These are phyloP conservation scores for Rhododendron mucronatum DNA, from an alignment of 148 eudicot genomes.

Conservation along the genomic window DNA sequence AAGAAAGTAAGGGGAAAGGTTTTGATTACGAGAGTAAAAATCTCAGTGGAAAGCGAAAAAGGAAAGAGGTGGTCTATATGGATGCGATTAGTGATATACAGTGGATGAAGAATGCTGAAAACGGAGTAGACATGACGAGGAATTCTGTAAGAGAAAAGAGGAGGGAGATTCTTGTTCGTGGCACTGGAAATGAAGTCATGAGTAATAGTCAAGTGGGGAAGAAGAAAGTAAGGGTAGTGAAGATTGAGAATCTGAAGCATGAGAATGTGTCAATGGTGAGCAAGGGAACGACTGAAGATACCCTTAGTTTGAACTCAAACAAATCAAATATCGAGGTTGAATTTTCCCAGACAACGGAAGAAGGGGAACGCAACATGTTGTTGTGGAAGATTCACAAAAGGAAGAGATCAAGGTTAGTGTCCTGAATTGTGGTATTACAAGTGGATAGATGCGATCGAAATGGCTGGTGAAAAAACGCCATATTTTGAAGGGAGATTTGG, in stretches of 20 bases:
- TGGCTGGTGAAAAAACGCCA: neutral
- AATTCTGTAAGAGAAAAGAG: constrained; percentile 34
- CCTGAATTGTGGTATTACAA: constrained; percentile 26
- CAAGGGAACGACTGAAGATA: constrained; percentile 59
- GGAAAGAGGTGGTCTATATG: constrained; percentile 82
- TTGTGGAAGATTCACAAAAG: constrained; percentile 74
- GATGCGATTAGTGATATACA: constrained; percentile 70
- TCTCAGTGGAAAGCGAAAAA: constrained; percentile 69
- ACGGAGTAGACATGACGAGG: constrained; percentile 42
- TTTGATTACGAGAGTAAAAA: constrained; percentile 63
- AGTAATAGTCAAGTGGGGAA: constrained; percentile 12
- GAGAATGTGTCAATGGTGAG: constrained; percentile 41
- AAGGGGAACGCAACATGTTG: constrained; percentile 35
- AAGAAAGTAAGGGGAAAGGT: constrained; percentile 63
- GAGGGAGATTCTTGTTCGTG: constrained; percentile 29
- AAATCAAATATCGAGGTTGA: constrained; percentile 37
- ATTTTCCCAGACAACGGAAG: constrained; percentile 23
- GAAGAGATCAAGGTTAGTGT: constrained; percentile 62
- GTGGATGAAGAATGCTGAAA: constrained; percentile 76
- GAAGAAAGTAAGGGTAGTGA: constrained; percentile 30
- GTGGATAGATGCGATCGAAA: constrained; percentile 12
- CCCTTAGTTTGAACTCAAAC: constrained; percentile 22
- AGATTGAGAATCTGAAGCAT: constrained; percentile 39
- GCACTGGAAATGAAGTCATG: constrained; percentile 14
- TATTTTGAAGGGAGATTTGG: neutral